These are phyloP conservation scores for Jackrogersella minutella DNA, from an alignment of 495 filamentous ascomycete genomes.

Conservation along the genomic window DNA sequence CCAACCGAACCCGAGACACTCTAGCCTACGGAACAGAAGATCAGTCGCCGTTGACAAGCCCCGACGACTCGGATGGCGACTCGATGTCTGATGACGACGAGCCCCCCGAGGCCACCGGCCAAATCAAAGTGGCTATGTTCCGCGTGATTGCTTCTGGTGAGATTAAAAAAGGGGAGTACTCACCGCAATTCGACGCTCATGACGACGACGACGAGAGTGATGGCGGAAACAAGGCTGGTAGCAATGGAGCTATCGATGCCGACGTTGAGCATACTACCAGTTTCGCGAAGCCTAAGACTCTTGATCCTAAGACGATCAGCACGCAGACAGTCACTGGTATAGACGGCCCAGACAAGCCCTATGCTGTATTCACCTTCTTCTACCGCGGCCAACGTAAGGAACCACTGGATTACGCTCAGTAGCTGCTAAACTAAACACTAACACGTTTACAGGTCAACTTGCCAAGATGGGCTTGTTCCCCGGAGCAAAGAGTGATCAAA, in stretches of 20 bases:
- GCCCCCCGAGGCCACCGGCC: conserved; percentile 89
- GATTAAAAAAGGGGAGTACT: conserved; percentile 96
- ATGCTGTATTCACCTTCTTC: conserved; percentile 97
- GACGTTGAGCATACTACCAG: conserved; percentile 98
- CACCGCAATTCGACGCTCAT: conserved; percentile 95
- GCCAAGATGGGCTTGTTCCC: conserved; percentile 90
- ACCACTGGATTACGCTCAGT: neutral
- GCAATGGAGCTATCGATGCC: conserved; percentile 55
- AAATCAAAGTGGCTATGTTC: conserved; percentile 98
- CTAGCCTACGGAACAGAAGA: conserved; percentile 80
- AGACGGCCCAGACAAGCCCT: conserved; percentile 92
- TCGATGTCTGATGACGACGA: conserved; percentile 89
- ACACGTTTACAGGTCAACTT: conserved; percentile 72
- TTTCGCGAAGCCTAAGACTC: conserved; percentile 95
- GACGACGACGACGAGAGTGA: conserved; percentile 83
- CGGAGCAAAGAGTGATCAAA: conserved; percentile 64
- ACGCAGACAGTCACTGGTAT: conserved; percentile 99
- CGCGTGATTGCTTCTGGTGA: conserved; percentile 94
- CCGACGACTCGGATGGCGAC: conserved; percentile 75
- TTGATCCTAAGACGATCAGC: conserved; percentile 96
- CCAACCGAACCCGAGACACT: conserved; percentile 57
- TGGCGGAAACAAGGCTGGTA: conserved; percentile 51
- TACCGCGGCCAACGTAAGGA: conserved; percentile 93
- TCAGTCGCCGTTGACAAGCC: conserved; percentile 73
- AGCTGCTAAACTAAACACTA: conserved; percentile 29